phyloP scores from a whole-genome alignment of 176 grass and related monocot genomes.

The Lolium multiflorum region DNA sequence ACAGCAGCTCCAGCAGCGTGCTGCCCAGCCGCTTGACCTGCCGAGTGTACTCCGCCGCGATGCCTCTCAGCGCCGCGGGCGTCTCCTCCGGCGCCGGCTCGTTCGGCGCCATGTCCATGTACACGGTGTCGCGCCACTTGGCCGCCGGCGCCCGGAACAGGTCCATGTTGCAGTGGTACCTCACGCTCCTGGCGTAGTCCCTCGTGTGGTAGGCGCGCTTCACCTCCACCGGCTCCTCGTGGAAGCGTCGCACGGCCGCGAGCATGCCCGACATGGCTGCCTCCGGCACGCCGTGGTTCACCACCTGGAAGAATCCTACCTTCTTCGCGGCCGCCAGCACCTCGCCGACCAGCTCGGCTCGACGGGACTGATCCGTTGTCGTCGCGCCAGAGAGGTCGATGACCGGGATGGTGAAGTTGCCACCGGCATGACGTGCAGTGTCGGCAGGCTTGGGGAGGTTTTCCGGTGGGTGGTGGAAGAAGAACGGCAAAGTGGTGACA shows the following conservation, averaged over 20 bases:
- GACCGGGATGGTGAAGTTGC: neutral
- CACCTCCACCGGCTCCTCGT: neutral
- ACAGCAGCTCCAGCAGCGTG: conserved; percentile 53
- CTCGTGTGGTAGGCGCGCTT: neutral
- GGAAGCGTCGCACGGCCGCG: neutral
- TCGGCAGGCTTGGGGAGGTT: neutral
- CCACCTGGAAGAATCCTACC: neutral
- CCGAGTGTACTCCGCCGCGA: conserved; percentile 15
- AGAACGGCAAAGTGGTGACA: neutral
- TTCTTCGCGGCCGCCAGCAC: neutral
- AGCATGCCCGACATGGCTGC: neutral
- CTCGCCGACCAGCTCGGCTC: neutral
- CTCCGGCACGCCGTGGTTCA: neutral
- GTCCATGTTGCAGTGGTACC: conserved; percentile 55
- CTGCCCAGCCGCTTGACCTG: conserved; percentile 28
- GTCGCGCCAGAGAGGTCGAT: neutral
- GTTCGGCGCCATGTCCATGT: conserved; percentile 35
- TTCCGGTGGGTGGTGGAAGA: neutral
- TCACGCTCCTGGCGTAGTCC: conserved; percentile 2
- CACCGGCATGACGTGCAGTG: neutral
- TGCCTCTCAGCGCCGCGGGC: conserved; percentile 36
- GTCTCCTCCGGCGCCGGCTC: conserved; percentile 36
- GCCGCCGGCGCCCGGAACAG: conserved; percentile 51
- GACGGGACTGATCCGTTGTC: neutral
- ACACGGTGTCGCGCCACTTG: conserved; percentile 64